Percentiles rank a stretch among this genome's conserved stretches.
phyloP scores from a whole-genome alignment of 148 eudicot genomes.

The Chenopodium berlandieri region DNA sequence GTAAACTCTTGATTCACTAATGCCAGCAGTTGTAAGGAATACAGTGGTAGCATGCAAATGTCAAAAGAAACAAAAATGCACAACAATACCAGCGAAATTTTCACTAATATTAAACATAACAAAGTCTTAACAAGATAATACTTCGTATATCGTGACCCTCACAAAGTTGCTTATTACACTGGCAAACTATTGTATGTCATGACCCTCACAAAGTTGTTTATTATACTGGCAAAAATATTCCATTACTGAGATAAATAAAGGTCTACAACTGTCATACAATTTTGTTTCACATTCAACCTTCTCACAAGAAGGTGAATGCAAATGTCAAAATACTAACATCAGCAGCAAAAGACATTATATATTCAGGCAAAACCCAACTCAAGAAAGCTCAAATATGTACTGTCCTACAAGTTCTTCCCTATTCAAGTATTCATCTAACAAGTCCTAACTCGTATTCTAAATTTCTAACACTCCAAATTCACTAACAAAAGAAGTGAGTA shows the following conservation, averaged over 20 bases:
- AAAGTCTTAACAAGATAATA: neutral
- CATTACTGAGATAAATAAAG: too few species aligned
- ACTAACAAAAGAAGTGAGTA: neutral
- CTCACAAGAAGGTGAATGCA: neutral
- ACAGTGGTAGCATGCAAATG: neutral
- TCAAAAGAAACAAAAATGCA: neutral
- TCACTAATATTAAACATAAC: neutral
- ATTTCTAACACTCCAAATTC: neutral
- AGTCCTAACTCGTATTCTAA: neutral
- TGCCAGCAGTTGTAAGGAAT: neutral
- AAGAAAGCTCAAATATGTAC: neutral
- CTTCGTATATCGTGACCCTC: neutral
- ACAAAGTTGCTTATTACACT: neutral
- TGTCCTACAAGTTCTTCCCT: neutral
- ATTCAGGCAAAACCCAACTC: neutral
- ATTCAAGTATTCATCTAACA: neutral
- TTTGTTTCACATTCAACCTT: neutral
- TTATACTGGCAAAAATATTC: too few species aligned
- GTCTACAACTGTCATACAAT: too few species aligned
- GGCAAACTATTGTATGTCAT: neutral
- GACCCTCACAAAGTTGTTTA: neutral
- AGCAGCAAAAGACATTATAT: neutral
- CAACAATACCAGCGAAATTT: neutral
- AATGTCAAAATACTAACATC: slow-evolving; percentile 10
- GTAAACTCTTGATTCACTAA: neutral